These are phyloP conservation scores for Pyrenopolyporus hunteri DNA, from an alignment of 495 filamentous ascomycete species.

Conservation along the genomic window DNA sequence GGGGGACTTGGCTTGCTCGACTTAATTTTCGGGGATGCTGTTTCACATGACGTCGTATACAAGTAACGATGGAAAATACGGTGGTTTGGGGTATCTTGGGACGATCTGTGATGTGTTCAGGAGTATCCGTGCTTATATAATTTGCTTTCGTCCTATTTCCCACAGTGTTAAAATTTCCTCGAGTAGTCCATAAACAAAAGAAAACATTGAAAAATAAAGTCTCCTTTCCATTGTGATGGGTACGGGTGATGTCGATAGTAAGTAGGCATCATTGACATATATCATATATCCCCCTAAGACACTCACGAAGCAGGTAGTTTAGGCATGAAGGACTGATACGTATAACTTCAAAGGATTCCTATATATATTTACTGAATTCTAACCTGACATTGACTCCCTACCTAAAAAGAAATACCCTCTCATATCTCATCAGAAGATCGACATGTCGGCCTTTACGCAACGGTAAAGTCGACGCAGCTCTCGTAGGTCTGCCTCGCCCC, in stretches of 20 bases:
- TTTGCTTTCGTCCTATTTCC: conserved; percentile 35
- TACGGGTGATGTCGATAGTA: neutral
- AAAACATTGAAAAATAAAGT: conserved; percentile 6
- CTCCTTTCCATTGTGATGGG: neutral
- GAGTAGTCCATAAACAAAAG: conserved; percentile 29
- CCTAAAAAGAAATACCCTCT: neutral
- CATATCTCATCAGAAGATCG: neutral
- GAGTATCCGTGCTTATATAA: conserved; percentile 43
- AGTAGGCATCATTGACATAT: neutral
- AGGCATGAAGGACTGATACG: too few relatives aligned
- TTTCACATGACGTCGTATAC: conserved; percentile 39
- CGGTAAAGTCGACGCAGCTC: conserved; percentile 72
- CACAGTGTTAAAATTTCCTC: conserved; percentile 36
- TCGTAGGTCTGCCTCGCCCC: conserved; percentile 75
- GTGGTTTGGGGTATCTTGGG: conserved; percentile 37
- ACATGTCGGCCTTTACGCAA: conserved; percentile 34
- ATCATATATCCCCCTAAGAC: neutral
- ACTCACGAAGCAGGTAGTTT: too few relatives aligned
- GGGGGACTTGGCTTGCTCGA: conserved; percentile 26
- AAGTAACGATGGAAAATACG: conserved; percentile 32
- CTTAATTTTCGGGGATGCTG: conserved; percentile 19
- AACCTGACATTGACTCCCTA: too few relatives aligned
- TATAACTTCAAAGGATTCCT: too few relatives aligned
- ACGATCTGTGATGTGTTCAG: conserved; percentile 43
- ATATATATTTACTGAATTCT: neutral